Base-by-base conservation (phyloP, 106 monocot genomes). In the Agapanthus africanus region DNA sequence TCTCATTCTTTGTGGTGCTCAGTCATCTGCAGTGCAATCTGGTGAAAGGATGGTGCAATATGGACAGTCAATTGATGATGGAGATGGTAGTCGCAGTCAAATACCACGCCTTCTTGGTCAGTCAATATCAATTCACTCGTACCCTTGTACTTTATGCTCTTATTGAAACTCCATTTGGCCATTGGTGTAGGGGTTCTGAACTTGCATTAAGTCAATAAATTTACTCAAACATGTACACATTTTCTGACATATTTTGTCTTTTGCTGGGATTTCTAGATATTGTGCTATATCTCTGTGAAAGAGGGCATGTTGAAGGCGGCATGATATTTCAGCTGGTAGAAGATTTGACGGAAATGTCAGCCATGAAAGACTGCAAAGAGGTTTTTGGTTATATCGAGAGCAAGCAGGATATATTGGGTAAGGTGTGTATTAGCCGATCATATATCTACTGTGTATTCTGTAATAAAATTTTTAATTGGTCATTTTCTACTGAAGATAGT, bases 241-340 rank as follows among this genome's bases (percentile, higher is more conserved):
- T 4, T 54, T 31, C 64, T 73, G 26, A 69, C 16, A 79, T 64
- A 7, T 51, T 15, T 30, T 34, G 3, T 66, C 36, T 27, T 70
- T 69, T 40, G 47, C 22, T 66, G 28, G 27, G 11, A 37, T 56
- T 73, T 64, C 30, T 74, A 95, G 97, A 99, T 76, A 90, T 93
- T 66, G 83, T 99, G 34, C 74, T 99, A 35, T 81, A 87, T 81
- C 93, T 93, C 59, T 99, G 99, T 67, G 90, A 93, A 84, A 90
- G 70, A 68, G 90, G 93, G 26, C 99, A 99, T 76, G 87, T 99
- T 65, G 99, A 99, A 79, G 99, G 93, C 66, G 99, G 99, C 38
- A 93, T 99, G 99, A 90, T 99, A 74, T 99, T 99, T 71, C 99
- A 99, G 74, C 79, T 99, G 50, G 72, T 99, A 65, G 99, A 99